Percentiles rank a stretch among this genome's conserved stretches.
Evolutionary conservation across 768 basidiomycete genomes (phyloP).

Genomic region (Amanita rubescens): DNA sequence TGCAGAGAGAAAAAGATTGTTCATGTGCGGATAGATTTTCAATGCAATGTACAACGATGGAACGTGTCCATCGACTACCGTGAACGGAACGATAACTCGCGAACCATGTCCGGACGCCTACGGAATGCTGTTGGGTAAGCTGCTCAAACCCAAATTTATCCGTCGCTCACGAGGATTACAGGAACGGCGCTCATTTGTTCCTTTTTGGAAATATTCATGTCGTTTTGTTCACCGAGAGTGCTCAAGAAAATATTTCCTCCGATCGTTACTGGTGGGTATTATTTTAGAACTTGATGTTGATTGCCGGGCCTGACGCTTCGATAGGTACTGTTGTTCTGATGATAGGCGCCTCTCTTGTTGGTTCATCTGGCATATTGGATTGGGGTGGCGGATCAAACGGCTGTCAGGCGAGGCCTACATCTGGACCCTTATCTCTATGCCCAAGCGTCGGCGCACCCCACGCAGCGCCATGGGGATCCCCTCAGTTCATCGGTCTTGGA

Average conservation of each 20-base stretch:
- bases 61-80: slow-evolving; percentile 55
- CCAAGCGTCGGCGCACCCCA: slow-evolving; percentile 64
- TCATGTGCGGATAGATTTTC: slow-evolving; percentile 46
- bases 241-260: slow-evolving; percentile 72
- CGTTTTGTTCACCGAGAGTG: slow-evolving; percentile 60
- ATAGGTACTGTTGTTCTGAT: slow-evolving; percentile 70
- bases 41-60: slow-evolving; percentile 71
- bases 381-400: slow-evolving; percentile 83
- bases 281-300: background rate
- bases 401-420: slow-evolving; percentile 52
- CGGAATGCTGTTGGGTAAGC: slow-evolving; percentile 63
- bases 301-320: background rate
- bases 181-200: slow-evolving; percentile 74
- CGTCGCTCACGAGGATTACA: slow-evolving; percentile 14
- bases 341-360: slow-evolving; percentile 75
- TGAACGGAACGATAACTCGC: slow-evolving; percentile 53
- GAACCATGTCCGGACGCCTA: slow-evolving; percentile 73
- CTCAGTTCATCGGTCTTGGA: slow-evolving; percentile 80
- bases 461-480: slow-evolving; percentile 74
- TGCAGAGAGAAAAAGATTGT: background rate
- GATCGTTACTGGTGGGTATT: slow-evolving; percentile 54
- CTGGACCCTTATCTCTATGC: slow-evolving; percentile 64
- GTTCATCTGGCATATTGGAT: slow-evolving; percentile 64
- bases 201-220: slow-evolving; percentile 73
- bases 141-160: background rate